Evolutionary conservation across 164 flowering plant species (phyloP), one percentile per base, ranked within the genome.

Genomic region (Tinospora cordifolia): DNA sequence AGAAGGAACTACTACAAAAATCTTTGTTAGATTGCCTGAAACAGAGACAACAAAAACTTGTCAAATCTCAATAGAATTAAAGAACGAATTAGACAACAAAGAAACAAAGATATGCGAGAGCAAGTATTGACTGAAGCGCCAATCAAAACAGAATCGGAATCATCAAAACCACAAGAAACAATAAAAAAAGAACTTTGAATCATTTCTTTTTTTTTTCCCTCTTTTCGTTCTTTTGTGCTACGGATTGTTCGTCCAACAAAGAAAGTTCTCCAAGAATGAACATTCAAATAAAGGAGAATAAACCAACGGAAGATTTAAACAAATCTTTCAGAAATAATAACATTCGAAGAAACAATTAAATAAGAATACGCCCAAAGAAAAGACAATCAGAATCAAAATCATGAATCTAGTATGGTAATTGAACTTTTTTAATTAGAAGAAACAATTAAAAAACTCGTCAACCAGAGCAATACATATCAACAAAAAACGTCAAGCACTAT

Each of bases 11-110:
- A 41, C 36, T 27, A 2, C 62, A 60, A 58, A 60, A 57, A 44
- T n/a, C 15, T 12, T 15, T 19, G 14, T 63, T 22, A 26, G 9
- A 63, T 64, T 65, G 10, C 74, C 49, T 51, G 72, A 63, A 62
- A 71, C 68, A 62, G 17, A 51, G 41, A 36, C 24, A 30, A 30
- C 36, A 30, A 72, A 25, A 68, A 34, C 47, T 38, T 27, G 9
- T 47, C 64, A 58, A 41, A 67, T 30, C 25, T 68, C 47, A 59
- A 8, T 13, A 19, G 7, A 25, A 8, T 65, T 38, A 22, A 13
- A 7, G 10, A 36, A 26, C 65, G 34, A 10, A 27, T 26, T 30
- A 10, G 12, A 44, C 12, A 44, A 11, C 14, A 44, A 44, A 7
- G 47, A 14, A 44, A 44, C 12, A 44, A 14, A 44, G 47, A 44